A percentile compares a stretch with the other conserved stretches of the same genome.
phyloP scores from a whole-genome alignment of 2,329 filamentous ascomycete species.

The Xylaria sp. region DNA sequence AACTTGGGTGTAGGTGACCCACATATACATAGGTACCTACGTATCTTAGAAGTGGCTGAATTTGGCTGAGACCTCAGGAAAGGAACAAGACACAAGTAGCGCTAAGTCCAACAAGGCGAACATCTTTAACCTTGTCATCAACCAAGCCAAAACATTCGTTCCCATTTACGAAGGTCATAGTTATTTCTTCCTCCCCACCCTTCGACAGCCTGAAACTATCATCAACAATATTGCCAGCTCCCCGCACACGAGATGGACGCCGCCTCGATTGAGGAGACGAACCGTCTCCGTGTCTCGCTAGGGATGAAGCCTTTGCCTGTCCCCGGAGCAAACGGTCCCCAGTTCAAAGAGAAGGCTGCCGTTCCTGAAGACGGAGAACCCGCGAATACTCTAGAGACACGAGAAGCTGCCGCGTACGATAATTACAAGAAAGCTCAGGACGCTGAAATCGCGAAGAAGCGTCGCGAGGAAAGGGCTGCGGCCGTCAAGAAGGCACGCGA shows the following conservation, averaged over 20 bases:
- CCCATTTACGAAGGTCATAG: not conserved
- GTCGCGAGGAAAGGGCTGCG: constrained; percentile 82
- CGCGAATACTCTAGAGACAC: constrained; percentile 85
- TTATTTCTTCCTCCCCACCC: too few relatives aligned
- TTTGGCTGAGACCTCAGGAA: not conserved
- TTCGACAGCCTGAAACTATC: not conserved
- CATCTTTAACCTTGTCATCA: constrained; percentile 20
- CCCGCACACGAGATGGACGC: constrained; percentile 63
- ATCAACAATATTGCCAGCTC: not conserved
- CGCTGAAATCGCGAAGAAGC: constrained; percentile 80
- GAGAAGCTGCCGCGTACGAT: constrained; percentile 76
- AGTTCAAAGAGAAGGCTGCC: constrained; percentile 53
- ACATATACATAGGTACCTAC: not conserved
- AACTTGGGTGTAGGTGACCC: not conserved
- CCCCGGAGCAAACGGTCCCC: constrained; percentile 67
- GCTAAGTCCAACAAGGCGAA: constrained; percentile 10
- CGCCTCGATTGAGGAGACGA: constrained; percentile 90
- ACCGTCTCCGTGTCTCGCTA: constrained; percentile 88
- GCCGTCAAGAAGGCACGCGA: constrained; percentile 90
- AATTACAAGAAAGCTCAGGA: constrained; percentile 75
- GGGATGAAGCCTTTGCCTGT: constrained; percentile 91
- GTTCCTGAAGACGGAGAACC: constrained; percentile 65
- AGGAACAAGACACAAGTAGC: not conserved
- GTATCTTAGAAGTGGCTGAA: constrained; percentile 19
- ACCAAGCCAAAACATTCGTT: constrained; percentile 1